phyloP scores from a whole-genome alignment of 352 stramenopile species.

The Phytopythium boreale region DNA sequence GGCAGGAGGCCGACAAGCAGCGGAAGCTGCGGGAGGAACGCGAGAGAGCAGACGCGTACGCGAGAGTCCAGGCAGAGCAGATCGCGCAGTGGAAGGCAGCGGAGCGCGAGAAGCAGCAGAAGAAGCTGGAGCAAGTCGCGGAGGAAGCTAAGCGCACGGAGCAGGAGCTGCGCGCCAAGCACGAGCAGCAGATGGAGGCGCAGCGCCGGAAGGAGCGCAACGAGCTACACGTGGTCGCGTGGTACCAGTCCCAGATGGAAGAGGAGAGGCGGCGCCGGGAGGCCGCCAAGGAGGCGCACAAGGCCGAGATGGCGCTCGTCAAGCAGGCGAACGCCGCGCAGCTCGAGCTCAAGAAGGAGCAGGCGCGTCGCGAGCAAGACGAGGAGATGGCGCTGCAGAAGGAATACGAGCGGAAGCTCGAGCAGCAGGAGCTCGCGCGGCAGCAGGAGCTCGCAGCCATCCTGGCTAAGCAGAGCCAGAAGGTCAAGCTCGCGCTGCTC shows the following conservation, averaged over 20 bases:
- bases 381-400: slow-evolving; percentile 40
- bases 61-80: slow-evolving; percentile 31
- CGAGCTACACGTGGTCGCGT: slow-evolving; percentile 39
- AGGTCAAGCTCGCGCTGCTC: slow-evolving; percentile 50
- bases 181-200: slow-evolving; percentile 28
- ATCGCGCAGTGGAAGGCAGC: slow-evolving; percentile 37
- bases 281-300: slow-evolving; percentile 38
- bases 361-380: slow-evolving; percentile 32
- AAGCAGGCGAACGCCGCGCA: slow-evolving; percentile 51
- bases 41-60: slow-evolving; percentile 32
- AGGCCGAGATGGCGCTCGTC: slow-evolving; percentile 39
- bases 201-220: slow-evolving; percentile 40
- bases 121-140: slow-evolving; percentile 26
- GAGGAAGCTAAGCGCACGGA: slow-evolving; percentile 42
- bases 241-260: slow-evolving; percentile 39
- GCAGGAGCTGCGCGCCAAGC: slow-evolving; percentile 34
- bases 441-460: slow-evolving; percentile 45
- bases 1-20: slow-evolving; percentile 42
- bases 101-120: slow-evolving; percentile 30
- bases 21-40: slow-evolving; percentile 24
- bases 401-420: slow-evolving; percentile 48
- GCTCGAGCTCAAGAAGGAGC: slow-evolving; percentile 45
- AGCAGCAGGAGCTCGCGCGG: slow-evolving; percentile 39
- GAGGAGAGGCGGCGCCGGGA: slow-evolving; percentile 44
- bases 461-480: slow-evolving; percentile 46